Evolutionary conservation across 2,329 filamentous ascomycete species (phyloP).

Genomic region (Cladosporium colombiae): DNA sequence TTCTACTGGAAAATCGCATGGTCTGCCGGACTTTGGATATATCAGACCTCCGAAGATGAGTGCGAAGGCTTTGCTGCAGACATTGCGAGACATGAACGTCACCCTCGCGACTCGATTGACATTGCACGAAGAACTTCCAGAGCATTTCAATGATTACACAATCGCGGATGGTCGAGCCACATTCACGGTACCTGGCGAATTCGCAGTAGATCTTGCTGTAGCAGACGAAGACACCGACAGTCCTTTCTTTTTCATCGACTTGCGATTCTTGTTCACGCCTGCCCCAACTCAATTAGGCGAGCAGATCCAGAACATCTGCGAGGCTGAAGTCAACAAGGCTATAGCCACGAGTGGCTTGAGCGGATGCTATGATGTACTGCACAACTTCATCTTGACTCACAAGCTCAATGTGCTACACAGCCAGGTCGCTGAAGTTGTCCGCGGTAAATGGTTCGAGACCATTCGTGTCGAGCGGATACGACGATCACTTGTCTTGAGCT

Average conservation of each 20-base stretch:
- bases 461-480: slow-evolving; percentile 78
- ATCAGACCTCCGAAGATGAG: slow-evolving; percentile 71
- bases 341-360: slow-evolving; percentile 69
- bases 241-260: slow-evolving; percentile 93
- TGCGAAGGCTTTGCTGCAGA: slow-evolving; percentile 69
- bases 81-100: slow-evolving; percentile 79
- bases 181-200: slow-evolving; percentile 79
- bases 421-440: slow-evolving; percentile 71
- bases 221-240: slow-evolving; percentile 79
- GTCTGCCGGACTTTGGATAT: slow-evolving; percentile 81
- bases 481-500: slow-evolving; percentile 82
- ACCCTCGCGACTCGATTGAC: slow-evolving; percentile 80
- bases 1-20: slow-evolving; percentile 72
- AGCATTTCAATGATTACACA: slow-evolving; percentile 73
- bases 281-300: slow-evolving; percentile 61
- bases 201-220: slow-evolving; percentile 90
- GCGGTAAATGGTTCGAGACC: slow-evolving; percentile 74
- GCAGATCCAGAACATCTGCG: slow-evolving; percentile 65
- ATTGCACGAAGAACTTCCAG: slow-evolving; percentile 78
- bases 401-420: slow-evolving; percentile 81
- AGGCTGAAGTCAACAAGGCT: slow-evolving; percentile 69
- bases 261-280: slow-evolving; percentile 80
- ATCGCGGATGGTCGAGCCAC: slow-evolving; percentile 87
- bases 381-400: slow-evolving; percentile 84
- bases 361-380: slow-evolving; percentile 83